Conservation (phyloP, 768 basidiomycete genomes). For the button mushroom (Agaricus bisporus) region DNA sequence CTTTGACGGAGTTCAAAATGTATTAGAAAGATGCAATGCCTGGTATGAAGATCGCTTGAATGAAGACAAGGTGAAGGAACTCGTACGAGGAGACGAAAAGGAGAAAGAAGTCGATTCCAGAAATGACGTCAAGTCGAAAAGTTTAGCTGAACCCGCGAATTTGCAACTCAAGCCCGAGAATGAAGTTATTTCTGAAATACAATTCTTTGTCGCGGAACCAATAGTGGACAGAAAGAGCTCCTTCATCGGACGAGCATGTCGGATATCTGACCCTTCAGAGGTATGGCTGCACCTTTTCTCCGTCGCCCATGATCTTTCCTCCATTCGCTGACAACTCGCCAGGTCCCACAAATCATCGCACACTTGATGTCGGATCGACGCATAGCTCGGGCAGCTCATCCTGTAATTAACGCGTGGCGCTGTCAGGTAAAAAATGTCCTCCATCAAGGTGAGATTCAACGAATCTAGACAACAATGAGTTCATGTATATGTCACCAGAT, state of each 20-base stretch:
- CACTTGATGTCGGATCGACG: slow-evolving; percentile 66
- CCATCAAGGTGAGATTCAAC: slow-evolving; percentile 57
- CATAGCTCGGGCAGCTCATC: slow-evolving; percentile 72
- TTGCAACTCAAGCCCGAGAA: slow-evolving; percentile 9
- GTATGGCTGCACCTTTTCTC: slow-evolving; percentile 28
- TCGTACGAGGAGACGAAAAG: slow-evolving; percentile 47
- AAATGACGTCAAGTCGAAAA: not conserved
- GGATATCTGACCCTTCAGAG: slow-evolving; percentile 71
- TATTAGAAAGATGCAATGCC: slow-evolving; percentile 53
- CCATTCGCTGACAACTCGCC: not conserved
- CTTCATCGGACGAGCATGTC: slow-evolving; percentile 83
- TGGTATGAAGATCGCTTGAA: slow-evolving; percentile 73
- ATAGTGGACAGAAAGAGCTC: slow-evolving; percentile 81
- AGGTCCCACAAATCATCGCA: slow-evolving; percentile 67
- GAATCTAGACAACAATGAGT: not conserved
- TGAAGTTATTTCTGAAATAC: slow-evolving; percentile 50
- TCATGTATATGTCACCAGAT: slow-evolving; percentile 37
- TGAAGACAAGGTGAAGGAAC: slow-evolving; percentile 46
- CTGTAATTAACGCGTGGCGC: slow-evolving; percentile 79
- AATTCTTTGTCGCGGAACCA: slow-evolving; percentile 67
- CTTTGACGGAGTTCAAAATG: slow-evolving; percentile 80
- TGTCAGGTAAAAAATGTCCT: slow-evolving; percentile 61
- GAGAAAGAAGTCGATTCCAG: slow-evolving; percentile 1
- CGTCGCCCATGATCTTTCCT: not conserved
- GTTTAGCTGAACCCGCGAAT: slow-evolving; percentile 8